phyloP scores from a whole-genome alignment of 2,329 filamentous ascomycete species.

The Aspergillus spinulosporus region DNA sequence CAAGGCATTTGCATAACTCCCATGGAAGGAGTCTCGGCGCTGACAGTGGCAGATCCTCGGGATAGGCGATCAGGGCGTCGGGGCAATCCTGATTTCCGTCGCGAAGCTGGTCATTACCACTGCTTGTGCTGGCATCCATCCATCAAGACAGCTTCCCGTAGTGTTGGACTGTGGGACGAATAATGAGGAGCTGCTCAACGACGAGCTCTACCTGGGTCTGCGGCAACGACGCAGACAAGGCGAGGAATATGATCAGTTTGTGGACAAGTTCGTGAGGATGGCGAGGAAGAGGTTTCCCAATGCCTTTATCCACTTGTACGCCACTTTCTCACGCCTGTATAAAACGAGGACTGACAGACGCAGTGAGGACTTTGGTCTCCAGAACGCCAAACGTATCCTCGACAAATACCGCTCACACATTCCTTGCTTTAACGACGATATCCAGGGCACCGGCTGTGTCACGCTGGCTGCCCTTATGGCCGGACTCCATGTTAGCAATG shows the following conservation, averaged over 20 bases:
- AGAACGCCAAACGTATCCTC: conserved; percentile 73
- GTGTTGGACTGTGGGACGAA: conserved; percentile 85
- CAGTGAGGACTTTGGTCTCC: conserved; percentile 76
- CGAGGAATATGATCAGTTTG: conserved; percentile 71
- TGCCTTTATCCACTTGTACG: conserved; percentile 77
- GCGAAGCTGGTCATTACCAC: conserved; percentile 83
- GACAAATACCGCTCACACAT: conserved; percentile 73
- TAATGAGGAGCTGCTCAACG: conserved; percentile 71
- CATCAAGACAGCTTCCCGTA: conserved; percentile 73
- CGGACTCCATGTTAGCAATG: conserved; percentile 66
- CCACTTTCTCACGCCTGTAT: not conserved
- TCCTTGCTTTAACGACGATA: conserved; percentile 87
- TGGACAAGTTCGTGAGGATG: conserved; percentile 70
- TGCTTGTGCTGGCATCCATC: conserved; percentile 82
- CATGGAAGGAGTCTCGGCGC: too few relatives aligned
- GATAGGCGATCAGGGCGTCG: conserved; percentile 85
- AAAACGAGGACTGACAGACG: not conserved
- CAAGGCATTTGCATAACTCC: not conserved
- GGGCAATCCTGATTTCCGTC: conserved; percentile 78
- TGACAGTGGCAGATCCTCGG: conserved; percentile 66
- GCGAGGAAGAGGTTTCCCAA: conserved; percentile 70
- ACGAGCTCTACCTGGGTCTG: conserved; percentile 78
- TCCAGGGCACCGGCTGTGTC: conserved; percentile 86
- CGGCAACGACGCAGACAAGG: conserved; percentile 67
- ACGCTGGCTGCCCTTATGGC: conserved; percentile 81